Base-by-base conservation (phyloP, 2,329 filamentous ascomycete genomes). In the Fonsecaea monophora region DNA sequence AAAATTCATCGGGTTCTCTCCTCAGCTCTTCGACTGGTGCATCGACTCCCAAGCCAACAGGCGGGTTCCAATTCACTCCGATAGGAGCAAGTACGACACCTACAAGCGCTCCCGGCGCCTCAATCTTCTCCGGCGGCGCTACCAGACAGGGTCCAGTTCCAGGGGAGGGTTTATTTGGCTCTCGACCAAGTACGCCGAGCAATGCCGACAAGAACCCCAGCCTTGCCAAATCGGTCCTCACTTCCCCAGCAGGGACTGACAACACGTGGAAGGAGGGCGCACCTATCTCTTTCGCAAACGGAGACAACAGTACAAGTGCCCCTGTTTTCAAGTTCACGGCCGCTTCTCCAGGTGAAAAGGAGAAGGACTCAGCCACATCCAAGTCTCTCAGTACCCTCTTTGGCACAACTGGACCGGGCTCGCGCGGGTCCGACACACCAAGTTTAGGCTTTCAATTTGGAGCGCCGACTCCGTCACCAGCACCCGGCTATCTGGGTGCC, bases 231-330 rank as follows among this genome's bases (percentile, higher is more conserved):
- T 66, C 67, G 18, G 64, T 68, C 37, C 60, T 67, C 12, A 73
- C 70, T 42, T 70, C 72, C 40, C 68, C 66, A 21, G 73, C 72
- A 25, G 67, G 67, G 30, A 68, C 64, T 34, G 80, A 84, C 69
- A 77, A 83, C 58, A 83, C 82, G 2, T 84, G 82, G 82, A 83
- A 82, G 68, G 75, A 76, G 7, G 78, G 79, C 53, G 79, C 77
- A 3, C 80, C 82, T 4, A 83, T 85, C 71, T 83, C 82, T 61
- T 84, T 84, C 65, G 78, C 76, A n/a, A 69, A 68, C 9, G 70
- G 72, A 37, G 68, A 68, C 9, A 76, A 75, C 18, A 68, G 71
- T 62, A 72, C 72, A 63, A 71, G 66, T 53, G 69, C 71, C 40
- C 73, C 74, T 9, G 59, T 73, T n/a, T 66, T 73, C 37, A 69